Base-by-base conservation (phyloP, 2,329 filamentous ascomycete genomes). In the Apiospora sp. region DNA sequence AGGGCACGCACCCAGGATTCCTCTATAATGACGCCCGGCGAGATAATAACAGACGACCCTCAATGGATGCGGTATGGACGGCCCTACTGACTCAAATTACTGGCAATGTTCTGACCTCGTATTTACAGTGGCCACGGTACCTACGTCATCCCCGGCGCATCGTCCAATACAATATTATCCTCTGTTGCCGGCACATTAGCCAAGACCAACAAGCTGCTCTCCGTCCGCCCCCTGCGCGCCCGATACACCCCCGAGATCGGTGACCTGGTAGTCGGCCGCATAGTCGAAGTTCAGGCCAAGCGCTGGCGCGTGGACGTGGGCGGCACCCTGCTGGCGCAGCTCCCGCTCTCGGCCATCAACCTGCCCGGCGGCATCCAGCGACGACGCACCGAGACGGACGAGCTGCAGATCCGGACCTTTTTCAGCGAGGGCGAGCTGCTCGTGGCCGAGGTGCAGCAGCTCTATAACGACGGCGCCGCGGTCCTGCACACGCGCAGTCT, bases 171-270 rank as follows among this genome's bases (percentile, higher is more conserved):
- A 73, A 99, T 99, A 80, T 90, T 93, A 72, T 95, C 94, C 68
- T 97, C 96, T 7, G 93, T 99, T 44, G 95, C 95, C 8, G 96
- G 96, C 79, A 96, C 93, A 8, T 88, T 98, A 48, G 92, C 93
- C 80, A 96, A 95, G 81, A 98, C 96, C 73, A 99, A 99, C 89
- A 98, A 98, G 83, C 92, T 99, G 68, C 92, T 99, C 76, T 97
- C 94, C 2, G 93, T 99, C 72, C 92, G 93, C 1, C 95, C 96
- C 8, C 88, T 99, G 3, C 94, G 95, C 74, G 95, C 96, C 24
- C 93, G 96, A 74, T 99, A 99, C 86, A 94, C 91, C 1, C 96
- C 96, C 44, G 96, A 98, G 83, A 98, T 99, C 74, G 96, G 96
- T 77, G 96, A 99, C 83, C 88, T 99, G 5, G 94, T 99, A 3